Conservation (phyloP, 345 rosid genomes). For the Moricandia moricandioides region DNA sequence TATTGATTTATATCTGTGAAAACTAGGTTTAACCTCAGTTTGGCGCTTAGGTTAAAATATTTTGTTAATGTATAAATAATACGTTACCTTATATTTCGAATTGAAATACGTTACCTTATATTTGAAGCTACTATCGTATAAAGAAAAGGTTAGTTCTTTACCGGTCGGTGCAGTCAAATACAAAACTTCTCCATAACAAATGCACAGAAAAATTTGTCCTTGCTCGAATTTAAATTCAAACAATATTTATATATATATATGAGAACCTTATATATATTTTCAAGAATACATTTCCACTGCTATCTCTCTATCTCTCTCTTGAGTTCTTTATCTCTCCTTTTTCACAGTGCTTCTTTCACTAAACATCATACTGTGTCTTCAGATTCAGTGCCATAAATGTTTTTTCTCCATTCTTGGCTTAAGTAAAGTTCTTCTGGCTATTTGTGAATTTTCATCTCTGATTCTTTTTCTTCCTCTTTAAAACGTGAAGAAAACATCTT, state of each 20-base stretch:
- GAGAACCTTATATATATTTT: conserved; percentile 6
- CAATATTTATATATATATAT: no score
- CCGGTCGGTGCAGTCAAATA: conserved; percentile 1
- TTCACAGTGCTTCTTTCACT: no score
- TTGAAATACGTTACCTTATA: conserved; percentile 13
- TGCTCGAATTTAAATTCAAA: conserved; percentile 41
- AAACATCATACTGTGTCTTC: conserved; percentile 27
- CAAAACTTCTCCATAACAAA: conserved; percentile 27
- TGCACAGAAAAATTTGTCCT: conserved; percentile 23
- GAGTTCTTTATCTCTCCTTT: no score
- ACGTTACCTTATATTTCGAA: no score
- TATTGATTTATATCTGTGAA: not conserved
- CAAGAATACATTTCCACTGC: conserved; percentile 7
- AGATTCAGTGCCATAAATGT: conserved; percentile 37
- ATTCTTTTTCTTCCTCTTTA: not conserved
- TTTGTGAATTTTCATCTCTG: no score
- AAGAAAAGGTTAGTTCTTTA: conserved; percentile 27
- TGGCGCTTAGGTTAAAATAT: conserved; percentile 8
- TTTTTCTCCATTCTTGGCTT: conserved; percentile 4
- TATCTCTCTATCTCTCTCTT: conserved; percentile 5
- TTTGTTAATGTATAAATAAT: not conserved
- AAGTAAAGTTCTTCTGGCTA: conserved; percentile 23
- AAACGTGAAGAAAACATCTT: not conserved
- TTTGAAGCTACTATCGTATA: conserved; percentile 36
- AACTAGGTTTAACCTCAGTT: conserved; percentile 7